Base-by-base conservation (phyloP, 768 basidiomycete species). In the Hemileccinum impolitum region DNA sequence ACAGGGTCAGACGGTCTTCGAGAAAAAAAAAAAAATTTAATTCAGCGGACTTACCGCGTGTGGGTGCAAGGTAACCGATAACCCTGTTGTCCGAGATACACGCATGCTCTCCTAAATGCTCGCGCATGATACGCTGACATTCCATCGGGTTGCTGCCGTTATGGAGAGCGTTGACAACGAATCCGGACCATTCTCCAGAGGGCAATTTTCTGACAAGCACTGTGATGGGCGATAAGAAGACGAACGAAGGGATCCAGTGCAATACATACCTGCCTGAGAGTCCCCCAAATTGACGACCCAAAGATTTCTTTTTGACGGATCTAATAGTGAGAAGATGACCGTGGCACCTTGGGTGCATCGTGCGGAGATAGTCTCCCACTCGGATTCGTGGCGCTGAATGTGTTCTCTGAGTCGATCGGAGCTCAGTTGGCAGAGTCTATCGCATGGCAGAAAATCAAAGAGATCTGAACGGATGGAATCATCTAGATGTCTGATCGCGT, bases 391-490 rank as follows among this genome's bases (percentile, higher is more conserved):
- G 43, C 64, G 65, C 19, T 61, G 60, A 53, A 78, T 67, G 18
- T 73, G 64, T 9, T 72, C 58, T 55, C 72, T 69, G 47, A 79
- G 64, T 55, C 67, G 66, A 12, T 56, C 62, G 43, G 75, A 67
- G 25, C 67, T 71, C 51, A 78, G 56, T 31, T 65, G 62, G 68
- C 48, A 23, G 11, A 67, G 68, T 14, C 55, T 54, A 43, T 71
- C 63, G 31, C 43, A 53, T 0, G 80, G 76, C 45, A 79, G 71
- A 43, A 82, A 58, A 37, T 67, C 59, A 23, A 71, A 58, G 54
- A 82, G 71, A 30, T 72, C 74, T 12, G 71, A 65, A 6, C 70
- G 71, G 31, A 82, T 71, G 12, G 62, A 56, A 39, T 70, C 60
- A 43, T 82, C 80, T 28, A 78, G 61, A 21, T 61, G 56, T 39